A percentile compares a stretch with the other conserved stretches of the same genome.
Conservation (phyloP, 768 basidiomycete genomes). For the Botryobasidium botryosum region DNA sequence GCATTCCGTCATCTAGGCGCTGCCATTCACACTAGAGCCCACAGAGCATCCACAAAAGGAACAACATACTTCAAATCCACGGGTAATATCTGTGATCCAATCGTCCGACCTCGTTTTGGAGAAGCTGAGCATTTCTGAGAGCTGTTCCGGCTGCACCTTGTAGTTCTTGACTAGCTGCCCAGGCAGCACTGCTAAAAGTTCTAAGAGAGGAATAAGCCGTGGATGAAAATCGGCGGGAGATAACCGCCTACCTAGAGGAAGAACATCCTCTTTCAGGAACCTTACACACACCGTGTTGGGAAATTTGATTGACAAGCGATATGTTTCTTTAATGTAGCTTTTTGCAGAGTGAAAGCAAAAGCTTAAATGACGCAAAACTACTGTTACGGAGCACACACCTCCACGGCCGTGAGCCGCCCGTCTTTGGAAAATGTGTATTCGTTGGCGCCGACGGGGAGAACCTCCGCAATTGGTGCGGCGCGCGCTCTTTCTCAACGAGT, state of each 20-base stretch:
- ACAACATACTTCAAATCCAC: slow-evolving; percentile 37
- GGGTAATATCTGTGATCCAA: slow-evolving; percentile 35
- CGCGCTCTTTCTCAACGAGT: no score
- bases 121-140: slow-evolving; percentile 43
- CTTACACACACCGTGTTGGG: slow-evolving; percentile 51
- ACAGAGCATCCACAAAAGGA: no score
- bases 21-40: no score
- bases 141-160: slow-evolving; percentile 60
- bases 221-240: background rate
- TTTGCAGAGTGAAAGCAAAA: background rate
- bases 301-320: slow-evolving; percentile 36
- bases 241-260: slow-evolving; percentile 35
- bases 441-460: no score
- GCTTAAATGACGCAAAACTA: no score
- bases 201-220: slow-evolving; percentile 25
- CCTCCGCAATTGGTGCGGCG: no score
- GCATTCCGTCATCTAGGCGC: no score
- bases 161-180: no score
- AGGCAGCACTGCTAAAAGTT: slow-evolving; percentile 39
- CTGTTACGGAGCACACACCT: slow-evolving; percentile 6
- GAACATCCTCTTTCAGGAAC: no score
- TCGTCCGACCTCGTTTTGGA: slow-evolving; percentile 45
- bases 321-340: slow-evolving; percentile 37
- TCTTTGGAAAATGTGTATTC: no score
- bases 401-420: slow-evolving; percentile 23